Evolutionary conservation across 2,329 filamentous ascomycete species (phyloP), one percentile per base, ranked within the genome.

Genomic region (Emmonsia crescens): DNA sequence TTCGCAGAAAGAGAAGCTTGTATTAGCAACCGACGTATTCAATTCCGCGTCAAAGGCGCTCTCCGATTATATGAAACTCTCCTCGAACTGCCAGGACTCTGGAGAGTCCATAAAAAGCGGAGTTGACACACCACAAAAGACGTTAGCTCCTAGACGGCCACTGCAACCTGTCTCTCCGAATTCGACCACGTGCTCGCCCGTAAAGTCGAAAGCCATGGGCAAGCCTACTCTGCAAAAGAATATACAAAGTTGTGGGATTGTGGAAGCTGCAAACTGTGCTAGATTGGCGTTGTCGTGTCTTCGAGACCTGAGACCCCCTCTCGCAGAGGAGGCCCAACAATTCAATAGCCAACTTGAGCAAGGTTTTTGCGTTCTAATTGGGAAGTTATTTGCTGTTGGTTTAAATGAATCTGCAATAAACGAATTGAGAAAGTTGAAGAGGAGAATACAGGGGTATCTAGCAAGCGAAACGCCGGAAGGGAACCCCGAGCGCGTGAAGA

Each of bases 1-100:
- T 48, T 73, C 75, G 9, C 60, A 64, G 46, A 74, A 76, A 59
- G 73, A 78, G 62, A 74, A 73, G 60, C 69, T 76, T 1, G 69
- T 75, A 5, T 69, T 79, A 27, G 77, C 77, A 1, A 79, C 77
- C 1, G 77, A 79, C 40, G 71, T 77, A 14, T 79, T 79, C 63
- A 79, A 79, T 67, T 68, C 68, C 19, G 75, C 76, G 0, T 68
- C 78, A 14, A 79, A 77, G 63, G 70, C 73, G 0, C 70, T 79
- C 9, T 76, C 75, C 0, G 75, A 77, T 48, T 72, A 74, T 24
- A 64, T 73, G 16, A 76, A 74, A 51, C 24, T 64, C 19, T 24
- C 61, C 5, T 49, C 63, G 3, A 71, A 69, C 51, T 63, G 64
- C 19, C 62, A 64, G 38, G 48, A 55, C n/a, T 52, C 38, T 40